Conservation (phyloP, 805 yeast species). For the Pichia insulana region DNA sequence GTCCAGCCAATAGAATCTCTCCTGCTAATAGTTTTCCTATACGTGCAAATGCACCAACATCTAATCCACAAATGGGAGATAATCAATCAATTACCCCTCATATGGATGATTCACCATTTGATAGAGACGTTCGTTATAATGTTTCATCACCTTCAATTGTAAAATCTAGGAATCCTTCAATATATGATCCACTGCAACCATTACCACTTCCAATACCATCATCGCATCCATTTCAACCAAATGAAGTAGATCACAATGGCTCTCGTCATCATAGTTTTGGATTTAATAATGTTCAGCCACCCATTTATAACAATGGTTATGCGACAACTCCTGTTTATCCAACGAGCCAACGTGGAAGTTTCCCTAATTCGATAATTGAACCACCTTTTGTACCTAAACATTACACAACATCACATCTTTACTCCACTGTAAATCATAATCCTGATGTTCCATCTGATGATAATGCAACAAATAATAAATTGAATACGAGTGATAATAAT, state of each 20-base stretch:
- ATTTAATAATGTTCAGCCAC: background rate
- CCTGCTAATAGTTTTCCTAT: background rate
- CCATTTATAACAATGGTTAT: background rate
- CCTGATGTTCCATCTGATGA: background rate
- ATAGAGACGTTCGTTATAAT: slow-evolving; percentile 27
- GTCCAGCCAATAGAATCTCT: background rate
- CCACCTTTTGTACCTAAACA: slow-evolving; percentile 4
- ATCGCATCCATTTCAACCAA: background rate
- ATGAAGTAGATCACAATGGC: background rate
- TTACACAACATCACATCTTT: slow-evolving; percentile 8
- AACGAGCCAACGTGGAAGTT: background rate
- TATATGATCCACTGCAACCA: slow-evolving; percentile 29
- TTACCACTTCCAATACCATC: slow-evolving; percentile 13
- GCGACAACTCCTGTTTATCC: background rate
- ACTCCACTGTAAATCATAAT: slow-evolving; percentile 4
- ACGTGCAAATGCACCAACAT: slow-evolving; percentile 3
- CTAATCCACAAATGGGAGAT: slow-evolving; percentile 9
- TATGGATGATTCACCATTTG: slow-evolving; percentile 16
- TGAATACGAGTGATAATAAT: no score
- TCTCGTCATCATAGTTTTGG: background rate
- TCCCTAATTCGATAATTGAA: background rate
- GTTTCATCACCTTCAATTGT: slow-evolving; percentile 14
- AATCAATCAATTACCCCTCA: background rate
- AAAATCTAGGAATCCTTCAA: slow-evolving; percentile 32
- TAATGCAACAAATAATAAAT: no score